Evolutionary conservation across 345 rosid species (phyloP), one percentile per base, ranked within the genome.

Genomic region (Iberis pinnata): DNA sequence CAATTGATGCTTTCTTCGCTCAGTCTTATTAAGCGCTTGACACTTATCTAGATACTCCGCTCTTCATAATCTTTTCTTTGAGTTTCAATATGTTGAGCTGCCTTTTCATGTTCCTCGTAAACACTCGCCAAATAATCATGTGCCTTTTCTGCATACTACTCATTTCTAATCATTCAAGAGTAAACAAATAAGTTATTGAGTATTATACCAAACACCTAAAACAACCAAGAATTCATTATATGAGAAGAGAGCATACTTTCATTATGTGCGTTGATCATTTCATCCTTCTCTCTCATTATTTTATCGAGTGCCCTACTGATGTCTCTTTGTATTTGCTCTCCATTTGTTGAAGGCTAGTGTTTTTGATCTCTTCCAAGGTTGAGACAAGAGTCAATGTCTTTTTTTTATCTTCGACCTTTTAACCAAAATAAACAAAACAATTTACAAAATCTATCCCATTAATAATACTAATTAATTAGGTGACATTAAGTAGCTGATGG

Each of bases 351-450:
- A 80, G 69, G 39, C 12, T 43, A 41, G 26, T 24, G 13, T 4
- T 42, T 76, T 84, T 82, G 29, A 33, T 57, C 70, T 77, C 73
- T 12, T 60, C 49, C 65, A 83, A 61, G 36, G 51, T 75, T 41
- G 70, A 49, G 53, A 81, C 70, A 58, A 86, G 81, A 11, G 41
- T 61, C 9, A 64, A 18, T 2, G 45, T 27, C 63, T 71, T 80
- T 56, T 78, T 61, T 37, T 44, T 32, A 47, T 80, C 76, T 40
- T 82, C 95, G 4, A 63, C 73, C 58, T 77, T 73, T 61, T 67
- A 76, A n/a, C 53, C 76, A 0, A 74, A 71, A 58, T n/a, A n/a
- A n/a, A n/a, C n/a, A n/a, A n/a, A n/a, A n/a, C n/a, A n/a, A n/a
- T n/a, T n/a, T n/a, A n/a, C n/a, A n/a, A n/a, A n/a, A n/a, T n/a